Percentiles rank a stretch among this genome's conserved stretches.
phyloP scores from a whole-genome alignment of 2,329 filamentous ascomycete genomes.

The Scolecobasidium constrictum region DNA sequence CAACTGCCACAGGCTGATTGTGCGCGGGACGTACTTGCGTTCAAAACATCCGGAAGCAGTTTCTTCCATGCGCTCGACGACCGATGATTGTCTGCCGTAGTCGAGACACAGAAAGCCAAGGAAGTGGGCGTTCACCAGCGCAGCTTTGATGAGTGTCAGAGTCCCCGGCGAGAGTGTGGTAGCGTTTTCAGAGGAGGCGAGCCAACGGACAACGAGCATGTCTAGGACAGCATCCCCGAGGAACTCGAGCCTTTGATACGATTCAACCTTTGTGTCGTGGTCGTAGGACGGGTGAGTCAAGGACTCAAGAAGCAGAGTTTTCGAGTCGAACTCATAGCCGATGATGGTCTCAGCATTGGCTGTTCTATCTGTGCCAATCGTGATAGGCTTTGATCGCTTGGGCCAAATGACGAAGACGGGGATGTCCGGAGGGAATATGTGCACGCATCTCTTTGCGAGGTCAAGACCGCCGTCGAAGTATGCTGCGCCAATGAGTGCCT shows the following conservation, averaged over 20 bases:
- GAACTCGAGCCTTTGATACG: conserved; percentile 73
- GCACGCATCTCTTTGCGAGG: conserved; percentile 54
- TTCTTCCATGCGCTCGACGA: neutral
- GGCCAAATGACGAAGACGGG: conserved; percentile 17
- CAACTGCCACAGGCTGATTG: conserved; percentile 61
- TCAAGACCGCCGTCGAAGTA: conserved; percentile 57
- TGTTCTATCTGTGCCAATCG: conserved; percentile 12
- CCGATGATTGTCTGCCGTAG: conserved; percentile 13
- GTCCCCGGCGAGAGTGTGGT: neutral
- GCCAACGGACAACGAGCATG: conserved; percentile 16
- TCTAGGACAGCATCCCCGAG: conserved; percentile 81
- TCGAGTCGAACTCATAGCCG: conserved; percentile 60
- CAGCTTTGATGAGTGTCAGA: conserved; percentile 63
- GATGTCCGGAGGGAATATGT: conserved; percentile 50
- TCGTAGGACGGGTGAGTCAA: conserved; percentile 69
- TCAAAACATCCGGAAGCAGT: too few relatives aligned
- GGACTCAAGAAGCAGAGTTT: conserved; percentile 61
- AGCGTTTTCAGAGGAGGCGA: neutral
- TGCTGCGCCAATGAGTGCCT: conserved; percentile 70
- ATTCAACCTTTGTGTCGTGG: conserved; percentile 32
- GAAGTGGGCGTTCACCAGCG: conserved; percentile 70
- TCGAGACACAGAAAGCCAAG: conserved; percentile 67
- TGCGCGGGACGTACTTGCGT: too few relatives aligned
- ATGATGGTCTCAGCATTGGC: conserved; percentile 51
- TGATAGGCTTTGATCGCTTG: neutral